These are phyloP conservation scores for Lactarius pseudohatsudake DNA, from an alignment of 768 basidiomycete genomes.

Conservation along the genomic window DNA sequence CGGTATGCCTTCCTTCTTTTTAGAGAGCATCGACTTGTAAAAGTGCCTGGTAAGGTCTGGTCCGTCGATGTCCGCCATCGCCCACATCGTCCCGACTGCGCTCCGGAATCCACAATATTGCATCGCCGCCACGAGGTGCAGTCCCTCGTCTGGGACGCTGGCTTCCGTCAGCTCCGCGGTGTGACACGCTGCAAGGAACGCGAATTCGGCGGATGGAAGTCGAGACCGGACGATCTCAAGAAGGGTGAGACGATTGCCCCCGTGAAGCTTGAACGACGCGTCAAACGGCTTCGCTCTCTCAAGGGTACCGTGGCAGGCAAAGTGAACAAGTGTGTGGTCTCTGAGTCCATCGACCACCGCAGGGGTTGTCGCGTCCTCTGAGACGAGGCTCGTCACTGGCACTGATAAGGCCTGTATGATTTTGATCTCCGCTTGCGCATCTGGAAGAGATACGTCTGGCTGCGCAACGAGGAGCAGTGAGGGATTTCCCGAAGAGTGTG, in stretches of 20 bases:
- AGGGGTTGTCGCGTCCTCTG: neutral
- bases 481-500: neutral
- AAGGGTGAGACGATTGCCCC: neutral
- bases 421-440: neutral
- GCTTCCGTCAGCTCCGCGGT: constrained; percentile 12
- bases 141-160: neutral
- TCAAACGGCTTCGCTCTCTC: neutral
- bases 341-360: neutral
- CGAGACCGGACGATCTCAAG: neutral
- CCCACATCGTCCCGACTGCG: neutral
- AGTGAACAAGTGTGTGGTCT: neutral
- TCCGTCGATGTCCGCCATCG: neutral
- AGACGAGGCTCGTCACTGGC: neutral
- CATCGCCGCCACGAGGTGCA: neutral
- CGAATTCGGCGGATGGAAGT: constrained; percentile 9
- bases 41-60: constrained; percentile 2
- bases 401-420: neutral
- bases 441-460: neutral
- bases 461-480: neutral
- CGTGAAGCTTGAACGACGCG: constrained; percentile 3
- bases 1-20: neutral
- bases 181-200: neutral
- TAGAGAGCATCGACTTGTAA: constrained; percentile 6
- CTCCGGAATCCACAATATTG: neutral
- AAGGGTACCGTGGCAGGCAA: neutral